phyloP scores from a whole-genome alignment of 2,329 filamentous ascomycete species.

The Xylaria sp. region DNA sequence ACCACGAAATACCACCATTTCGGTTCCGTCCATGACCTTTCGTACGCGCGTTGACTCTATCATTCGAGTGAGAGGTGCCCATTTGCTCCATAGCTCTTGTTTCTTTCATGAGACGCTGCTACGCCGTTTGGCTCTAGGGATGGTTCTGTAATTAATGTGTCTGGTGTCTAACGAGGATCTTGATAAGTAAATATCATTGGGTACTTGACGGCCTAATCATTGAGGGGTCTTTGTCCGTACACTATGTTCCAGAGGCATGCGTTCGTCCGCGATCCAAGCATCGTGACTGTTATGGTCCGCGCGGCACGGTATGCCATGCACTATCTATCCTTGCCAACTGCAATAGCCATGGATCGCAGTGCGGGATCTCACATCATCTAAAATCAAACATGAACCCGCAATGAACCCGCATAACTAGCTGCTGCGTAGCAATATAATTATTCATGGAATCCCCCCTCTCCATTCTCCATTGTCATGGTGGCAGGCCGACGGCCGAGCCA shows the following conservation, averaged over 20 bases:
- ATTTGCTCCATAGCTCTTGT: background rate
- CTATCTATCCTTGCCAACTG: conserved; percentile 1
- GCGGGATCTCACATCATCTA: conserved; percentile 32
- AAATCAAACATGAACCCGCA: conserved; percentile 24
- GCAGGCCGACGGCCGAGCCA: background rate
- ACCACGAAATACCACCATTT: conserved; percentile 3
- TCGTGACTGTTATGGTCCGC: conserved; percentile 8
- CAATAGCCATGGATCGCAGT: conserved; percentile 14
- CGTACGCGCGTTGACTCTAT: background rate
- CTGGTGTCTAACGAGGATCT: background rate
- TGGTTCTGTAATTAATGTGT: background rate
- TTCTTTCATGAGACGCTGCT: background rate
- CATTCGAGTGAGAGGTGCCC: background rate
- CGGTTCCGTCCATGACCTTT: conserved; percentile 3
- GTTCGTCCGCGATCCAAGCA: conserved; percentile 7
- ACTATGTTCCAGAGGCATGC: conserved; percentile 4
- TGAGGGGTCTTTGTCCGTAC: background rate
- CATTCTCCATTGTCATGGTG: too few relatives aligned
- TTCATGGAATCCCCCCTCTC: background rate
- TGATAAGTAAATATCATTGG: conserved; percentile 3
- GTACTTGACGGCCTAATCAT: background rate
- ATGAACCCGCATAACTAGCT: conserved; percentile 20
- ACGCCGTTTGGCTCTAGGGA: background rate
- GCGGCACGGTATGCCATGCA: conserved; percentile 15
- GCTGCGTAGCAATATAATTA: conserved; percentile 21